Conservation (phyloP, 495 filamentous ascomycete species). For the Margaritispora aquatica region DNA sequence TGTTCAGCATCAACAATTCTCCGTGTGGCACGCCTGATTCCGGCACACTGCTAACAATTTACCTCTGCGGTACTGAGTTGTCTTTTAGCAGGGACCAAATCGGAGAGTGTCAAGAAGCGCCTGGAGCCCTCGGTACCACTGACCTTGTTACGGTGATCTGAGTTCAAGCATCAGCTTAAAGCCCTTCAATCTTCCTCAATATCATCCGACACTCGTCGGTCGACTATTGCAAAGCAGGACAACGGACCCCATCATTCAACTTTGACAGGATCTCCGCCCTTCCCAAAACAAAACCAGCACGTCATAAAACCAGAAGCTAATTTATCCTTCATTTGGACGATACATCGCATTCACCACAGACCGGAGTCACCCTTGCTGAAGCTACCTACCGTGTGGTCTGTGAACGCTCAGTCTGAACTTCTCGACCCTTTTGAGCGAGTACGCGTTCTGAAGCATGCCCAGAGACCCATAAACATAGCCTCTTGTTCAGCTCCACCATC, state of each 20-base stretch:
- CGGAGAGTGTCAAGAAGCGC: conserved; percentile 9
- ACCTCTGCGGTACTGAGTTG: conserved; percentile 12
- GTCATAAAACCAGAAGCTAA: conserved; percentile 22
- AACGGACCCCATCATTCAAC: conserved; percentile 10
- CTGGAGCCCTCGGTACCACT: conserved; percentile 19
- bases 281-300: conserved; percentile 20
- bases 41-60: conserved; percentile 13
- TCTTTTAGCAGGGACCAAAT: background rate
- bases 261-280: conserved; percentile 10
- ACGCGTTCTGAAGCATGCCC: conserved; percentile 24
- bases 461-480: conserved; percentile 8
- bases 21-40: conserved; percentile 19
- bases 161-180: conserved; percentile 16
- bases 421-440: conserved; percentile 12
- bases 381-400: conserved; percentile 13
- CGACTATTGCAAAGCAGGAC: conserved; percentile 18
- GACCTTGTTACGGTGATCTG: conserved; percentile 21
- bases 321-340: conserved; percentile 24
- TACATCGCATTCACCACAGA: conserved; percentile 14
- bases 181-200: conserved; percentile 22
- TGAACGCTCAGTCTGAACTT: conserved; percentile 15
- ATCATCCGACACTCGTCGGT: conserved; percentile 21
- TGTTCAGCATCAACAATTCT: conserved; percentile 24
- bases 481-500: conserved; percentile 10
- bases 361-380: conserved; percentile 12